These are phyloP conservation scores for Ganoderma resinaceum DNA, from an alignment of 1,284 basidiomycete genomes.

Conservation along the genomic window DNA sequence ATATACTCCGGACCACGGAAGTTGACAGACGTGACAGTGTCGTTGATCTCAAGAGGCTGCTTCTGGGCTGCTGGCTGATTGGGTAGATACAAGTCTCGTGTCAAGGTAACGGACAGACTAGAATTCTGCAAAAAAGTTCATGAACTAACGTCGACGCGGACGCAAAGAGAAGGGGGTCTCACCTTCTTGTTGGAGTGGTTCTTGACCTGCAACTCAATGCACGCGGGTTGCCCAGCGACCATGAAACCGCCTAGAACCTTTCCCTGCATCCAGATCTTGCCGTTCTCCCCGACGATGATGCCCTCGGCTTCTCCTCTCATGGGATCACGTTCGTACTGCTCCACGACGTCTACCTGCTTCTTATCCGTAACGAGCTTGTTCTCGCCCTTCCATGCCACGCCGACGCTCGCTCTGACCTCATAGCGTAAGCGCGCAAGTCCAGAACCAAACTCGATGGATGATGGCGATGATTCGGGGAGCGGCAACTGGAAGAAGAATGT, in stretches of 20 bases:
- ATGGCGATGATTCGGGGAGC: slow-evolving; percentile 67
- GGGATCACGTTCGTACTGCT: slow-evolving; percentile 52
- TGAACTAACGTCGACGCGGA: too few relatives aligned
- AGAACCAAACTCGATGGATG: slow-evolving; percentile 71
- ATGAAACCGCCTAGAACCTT: slow-evolving; percentile 65
- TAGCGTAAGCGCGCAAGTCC: slow-evolving; percentile 73
- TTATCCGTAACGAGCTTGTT: slow-evolving; percentile 67
- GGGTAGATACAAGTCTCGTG: slow-evolving; percentile 64
- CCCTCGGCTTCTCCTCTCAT: slow-evolving; percentile 54
- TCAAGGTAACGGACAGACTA: slow-evolving; percentile 64
- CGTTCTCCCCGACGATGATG: slow-evolving; percentile 73
- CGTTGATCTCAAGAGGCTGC: slow-evolving; percentile 63
- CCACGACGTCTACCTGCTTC: slow-evolving; percentile 69
- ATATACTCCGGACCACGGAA: slow-evolving; percentile 77
- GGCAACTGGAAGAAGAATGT: slow-evolving; percentile 80
- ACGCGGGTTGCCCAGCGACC: slow-evolving; percentile 71
- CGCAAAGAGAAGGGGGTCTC: slow-evolving; percentile 21
- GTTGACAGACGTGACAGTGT: slow-evolving; percentile 70
- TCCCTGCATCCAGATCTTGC: slow-evolving; percentile 79
- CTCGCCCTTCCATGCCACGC: slow-evolving; percentile 76
- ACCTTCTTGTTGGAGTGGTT: slow-evolving; percentile 83
- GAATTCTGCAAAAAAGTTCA: slow-evolving; percentile 56
- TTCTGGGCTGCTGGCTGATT: slow-evolving; percentile 48
- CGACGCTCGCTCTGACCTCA: slow-evolving; percentile 72
- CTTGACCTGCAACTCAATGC: slow-evolving; percentile 77